A percentile compares a stretch with the other conserved stretches of the same genome.
phyloP scores from a whole-genome alignment of 495 filamentous ascomycete species.

The Niebla homalea region DNA sequence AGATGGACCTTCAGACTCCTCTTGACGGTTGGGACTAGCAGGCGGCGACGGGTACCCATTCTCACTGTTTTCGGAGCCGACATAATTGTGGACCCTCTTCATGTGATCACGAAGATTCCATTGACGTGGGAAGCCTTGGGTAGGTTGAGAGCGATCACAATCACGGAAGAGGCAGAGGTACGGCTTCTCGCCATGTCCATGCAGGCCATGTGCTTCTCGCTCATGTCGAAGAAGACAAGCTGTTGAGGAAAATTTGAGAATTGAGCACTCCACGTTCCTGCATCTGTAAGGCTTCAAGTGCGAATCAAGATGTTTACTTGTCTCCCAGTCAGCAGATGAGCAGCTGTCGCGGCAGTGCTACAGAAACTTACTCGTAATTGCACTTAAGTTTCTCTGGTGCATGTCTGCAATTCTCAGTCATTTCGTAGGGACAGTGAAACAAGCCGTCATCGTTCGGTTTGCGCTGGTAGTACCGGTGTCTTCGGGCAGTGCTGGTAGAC shows the following conservation, averaged over 20 bases:
- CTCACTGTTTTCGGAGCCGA: conserved; percentile 13
- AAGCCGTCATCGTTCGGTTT: conserved; percentile 57
- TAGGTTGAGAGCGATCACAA: conserved; percentile 65
- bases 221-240: conserved; percentile 91
- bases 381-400: conserved; percentile 86
- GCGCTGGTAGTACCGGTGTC: conserved; percentile 66
- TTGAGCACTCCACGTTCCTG: conserved; percentile 64
- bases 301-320: conserved; percentile 87
- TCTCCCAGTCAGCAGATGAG: conserved; percentile 22
- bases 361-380: conserved; percentile 75
- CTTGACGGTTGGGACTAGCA: neutral
- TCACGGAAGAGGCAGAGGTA: conserved; percentile 72
- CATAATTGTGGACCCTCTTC: conserved; percentile 82
- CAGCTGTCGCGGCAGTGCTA: conserved; percentile 1
- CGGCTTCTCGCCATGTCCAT: conserved; percentile 83
- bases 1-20: neutral
- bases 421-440: conserved; percentile 82
- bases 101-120: conserved; percentile 95
- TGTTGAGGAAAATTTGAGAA: conserved; percentile 72
- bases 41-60: conserved; percentile 14
- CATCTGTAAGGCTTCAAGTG: conserved; percentile 90
- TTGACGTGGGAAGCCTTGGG: conserved; percentile 79
- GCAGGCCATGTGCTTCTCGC: conserved; percentile 86
- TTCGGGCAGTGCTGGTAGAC: conserved; percentile 51
- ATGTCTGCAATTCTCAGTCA: conserved; percentile 58